Evolutionary conservation across 352 stramenopile species (phyloP), one percentile per base, ranked within the genome.

Genomic region (Saprolegnia parasitica): DNA sequence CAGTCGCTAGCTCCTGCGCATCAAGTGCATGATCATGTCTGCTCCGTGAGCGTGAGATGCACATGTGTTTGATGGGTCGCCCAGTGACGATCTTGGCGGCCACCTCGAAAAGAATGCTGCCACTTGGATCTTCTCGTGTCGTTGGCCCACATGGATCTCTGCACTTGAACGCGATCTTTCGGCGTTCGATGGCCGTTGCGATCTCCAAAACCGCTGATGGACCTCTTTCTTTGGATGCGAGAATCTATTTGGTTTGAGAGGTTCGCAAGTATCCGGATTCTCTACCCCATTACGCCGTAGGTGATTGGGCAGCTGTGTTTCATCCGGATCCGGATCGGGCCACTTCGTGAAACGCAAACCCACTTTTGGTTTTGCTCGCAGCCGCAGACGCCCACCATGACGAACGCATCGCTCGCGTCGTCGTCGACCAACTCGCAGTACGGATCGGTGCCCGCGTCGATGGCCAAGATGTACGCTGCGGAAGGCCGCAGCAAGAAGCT

Each of bases 321-420:
- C 10, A 11, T 60, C 11, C 35, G 52, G 52, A 60, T 60, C 52
- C 52, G 42, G 42, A 49, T 49, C 11, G 10, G 1, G 42, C 13
- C 42, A 49, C 18, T 49, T 49, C 42, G 18, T n/a, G 42, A 15
- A n/a, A 49, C 11, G 42, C 18, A n/a, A 49, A 26, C 52, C 11
- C 52, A 60, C 13, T 60, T 60, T 60, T 60, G 13, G 13, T 42
- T 60, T 60, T 60, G 52, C n/a, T 24, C 13, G 52, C 42, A 49
- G 42, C 42, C 42, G 52, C 35, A 40, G 35, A 60, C 52, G 35
- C 24, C 5, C 29, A 35, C 29, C 42, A 67, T 55, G 61, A 67
- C 46, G 46, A n/a, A 5, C 40, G 46, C 35, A 15, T 37, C 26
- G 37, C 40, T 37, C 16, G 54, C 37, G 21, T 23, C 37, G 21